Evolutionary conservation across 2,329 filamentous ascomycete species (phyloP).

Genomic region (Colletotrichum aenigma): DNA sequence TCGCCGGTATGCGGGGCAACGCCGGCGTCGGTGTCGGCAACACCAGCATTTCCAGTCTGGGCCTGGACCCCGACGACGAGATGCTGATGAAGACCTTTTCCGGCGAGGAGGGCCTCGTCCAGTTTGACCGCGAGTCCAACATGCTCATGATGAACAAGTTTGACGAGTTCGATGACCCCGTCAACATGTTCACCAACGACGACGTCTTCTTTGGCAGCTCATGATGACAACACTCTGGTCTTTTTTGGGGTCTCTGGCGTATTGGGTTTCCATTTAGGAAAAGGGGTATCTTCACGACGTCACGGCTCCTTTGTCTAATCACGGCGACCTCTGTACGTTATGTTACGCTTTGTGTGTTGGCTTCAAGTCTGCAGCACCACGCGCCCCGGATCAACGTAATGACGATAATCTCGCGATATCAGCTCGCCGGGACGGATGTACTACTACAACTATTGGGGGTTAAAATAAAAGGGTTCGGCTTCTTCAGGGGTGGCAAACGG

Average conservation of each 20-base stretch:
- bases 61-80: conserved; percentile 48
- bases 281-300: background rate
- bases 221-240: conserved; percentile 10
- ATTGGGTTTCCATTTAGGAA: background rate
- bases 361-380: background rate
- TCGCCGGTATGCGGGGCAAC: conserved; percentile 28
- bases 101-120: conserved; percentile 45
- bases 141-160: conserved; percentile 59
- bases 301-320: background rate
- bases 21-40: background rate
- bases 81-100: conserved; percentile 49
- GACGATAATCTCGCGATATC: conserved; percentile 3
- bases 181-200: conserved; percentile 56
- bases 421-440: conserved; percentile 8
- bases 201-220: conserved; percentile 56
- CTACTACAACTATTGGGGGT: conserved; percentile 2
- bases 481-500: background rate
- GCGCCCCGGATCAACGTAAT: conserved; percentile 6
- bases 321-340: conserved; percentile 10
- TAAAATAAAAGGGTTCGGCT: background rate
- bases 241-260: background rate
- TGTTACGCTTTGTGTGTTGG: conserved; percentile 4
- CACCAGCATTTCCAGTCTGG: conserved; percentile 22
- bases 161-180: conserved; percentile 53
- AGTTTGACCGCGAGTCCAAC: conserved; percentile 49